phyloP scores from a whole-genome alignment of 192 early-diverging fungal species.

The Gigaspora rosea region DNA sequence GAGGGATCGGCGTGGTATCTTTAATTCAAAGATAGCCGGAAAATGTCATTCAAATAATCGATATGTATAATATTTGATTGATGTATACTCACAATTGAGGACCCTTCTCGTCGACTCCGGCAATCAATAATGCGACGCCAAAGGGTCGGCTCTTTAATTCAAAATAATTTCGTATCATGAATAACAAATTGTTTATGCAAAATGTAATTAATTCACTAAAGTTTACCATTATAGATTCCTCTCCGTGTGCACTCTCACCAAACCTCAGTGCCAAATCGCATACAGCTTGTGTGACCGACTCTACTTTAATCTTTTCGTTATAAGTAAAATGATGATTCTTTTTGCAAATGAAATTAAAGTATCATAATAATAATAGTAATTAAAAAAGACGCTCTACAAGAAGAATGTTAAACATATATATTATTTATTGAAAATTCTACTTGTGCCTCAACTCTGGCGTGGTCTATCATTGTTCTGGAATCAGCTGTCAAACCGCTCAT shows the following conservation, averaged over 20 bases:
- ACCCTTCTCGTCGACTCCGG: slow-evolving; percentile 94
- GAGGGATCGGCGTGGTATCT: slow-evolving; percentile 97
- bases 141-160: slow-evolving; percentile 86
- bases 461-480: slow-evolving; percentile 97
- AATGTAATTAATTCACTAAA: neutral
- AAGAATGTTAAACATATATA: neutral
- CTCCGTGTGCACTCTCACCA: slow-evolving; percentile 94
- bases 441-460: slow-evolving; percentile 94
- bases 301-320: slow-evolving; percentile 93
- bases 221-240: slow-evolving; percentile 94
- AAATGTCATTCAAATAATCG: neutral
- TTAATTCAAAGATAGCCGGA: neutral
- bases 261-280: slow-evolving; percentile 98
- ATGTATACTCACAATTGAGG: slow-evolving; percentile 83
- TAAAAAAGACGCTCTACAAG: neutral
- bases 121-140: slow-evolving; percentile 98
- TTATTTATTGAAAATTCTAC: slow-evolving; percentile 45
- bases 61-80: too few species aligned
- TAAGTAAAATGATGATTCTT: slow-evolving; percentile 96
- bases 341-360: neutral
- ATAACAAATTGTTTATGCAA: neutral
- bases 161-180: neutral
- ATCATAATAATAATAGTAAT: neutral
- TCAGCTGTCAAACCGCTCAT: slow-evolving; percentile 97
- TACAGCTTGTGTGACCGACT: slow-evolving; percentile 95